Conservation (phyloP, 768 basidiomycete species). For the Agrocybe praecox region DNA sequence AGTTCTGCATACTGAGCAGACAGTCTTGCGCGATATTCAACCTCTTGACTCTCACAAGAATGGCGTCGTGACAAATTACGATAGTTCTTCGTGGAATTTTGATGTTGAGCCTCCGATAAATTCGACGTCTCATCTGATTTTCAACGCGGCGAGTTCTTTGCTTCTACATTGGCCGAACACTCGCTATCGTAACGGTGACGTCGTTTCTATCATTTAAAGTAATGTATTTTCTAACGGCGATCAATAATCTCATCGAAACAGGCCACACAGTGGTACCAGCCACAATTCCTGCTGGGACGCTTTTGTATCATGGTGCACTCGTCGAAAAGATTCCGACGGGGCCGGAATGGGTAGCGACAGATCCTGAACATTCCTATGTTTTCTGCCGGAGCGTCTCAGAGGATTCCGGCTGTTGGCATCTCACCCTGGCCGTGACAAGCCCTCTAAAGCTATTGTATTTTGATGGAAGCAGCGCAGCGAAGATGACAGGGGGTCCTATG, state of each 20-base stretch:
- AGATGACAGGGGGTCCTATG: conserved; percentile 40
- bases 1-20: not conserved
- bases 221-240: not conserved
- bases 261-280: conserved; percentile 37
- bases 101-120: conserved; percentile 1
- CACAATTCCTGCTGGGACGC: conserved; percentile 33
- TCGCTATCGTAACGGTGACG: conserved; percentile 44
- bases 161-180: conserved; percentile 50
- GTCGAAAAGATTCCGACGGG: conserved; percentile 24
- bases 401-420: conserved; percentile 36
- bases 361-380: conserved; percentile 40
- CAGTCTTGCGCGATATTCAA: not conserved
- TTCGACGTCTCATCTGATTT: conserved; percentile 30
- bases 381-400: conserved; percentile 30
- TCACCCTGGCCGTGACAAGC: conserved; percentile 38
- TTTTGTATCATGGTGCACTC: conserved; percentile 38
- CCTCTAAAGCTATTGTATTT: conserved; percentile 51
- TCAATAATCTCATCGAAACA: conserved; percentile 6
- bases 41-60: too few relatives aligned
- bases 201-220: not conserved
- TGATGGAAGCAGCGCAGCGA: conserved; percentile 52
- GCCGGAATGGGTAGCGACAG: conserved; percentile 39
- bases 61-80: not conserved
- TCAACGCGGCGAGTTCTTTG: conserved; percentile 32
- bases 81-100: not conserved